Conservation (phyloP, 805 yeast species). For the Nakazawaea ernobii region DNA sequence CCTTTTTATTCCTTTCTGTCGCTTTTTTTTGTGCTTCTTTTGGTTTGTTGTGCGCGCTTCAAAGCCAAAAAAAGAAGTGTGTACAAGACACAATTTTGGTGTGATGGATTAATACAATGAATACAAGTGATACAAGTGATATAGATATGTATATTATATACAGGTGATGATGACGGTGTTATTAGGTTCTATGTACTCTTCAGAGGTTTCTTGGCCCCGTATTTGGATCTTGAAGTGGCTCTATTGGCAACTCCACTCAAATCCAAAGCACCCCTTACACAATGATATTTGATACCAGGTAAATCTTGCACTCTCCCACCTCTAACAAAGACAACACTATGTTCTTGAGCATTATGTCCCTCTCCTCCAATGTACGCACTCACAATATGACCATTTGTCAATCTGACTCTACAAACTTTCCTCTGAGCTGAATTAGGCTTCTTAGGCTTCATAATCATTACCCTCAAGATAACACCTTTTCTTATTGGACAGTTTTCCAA, state of each 20-base stretch:
- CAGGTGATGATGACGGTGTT: background rate
- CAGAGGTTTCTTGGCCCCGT: slow-evolving; percentile 85
- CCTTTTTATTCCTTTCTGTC: background rate
- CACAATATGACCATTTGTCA: slow-evolving; percentile 82
- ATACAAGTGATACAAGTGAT: no score
- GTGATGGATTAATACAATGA: background rate
- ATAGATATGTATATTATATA: background rate
- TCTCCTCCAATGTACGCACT: slow-evolving; percentile 97
- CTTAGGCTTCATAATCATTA: slow-evolving; percentile 94
- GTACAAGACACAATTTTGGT: no score
- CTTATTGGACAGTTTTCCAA: slow-evolving; percentile 77
- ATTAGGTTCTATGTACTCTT: slow-evolving; percentile 22
- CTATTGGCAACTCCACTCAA: slow-evolving; percentile 93
- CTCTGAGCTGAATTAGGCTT: slow-evolving; percentile 98
- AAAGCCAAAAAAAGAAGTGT: no score
- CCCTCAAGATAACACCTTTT: slow-evolving; percentile 90
- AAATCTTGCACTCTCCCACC: slow-evolving; percentile 99
- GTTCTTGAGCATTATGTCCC: slow-evolving; percentile 98
- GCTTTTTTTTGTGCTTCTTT: background rate
- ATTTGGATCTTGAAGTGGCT: slow-evolving; percentile 82
- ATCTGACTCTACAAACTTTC: slow-evolving; percentile 91
- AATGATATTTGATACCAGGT: slow-evolving; percentile 95
- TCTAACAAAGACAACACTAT: slow-evolving; percentile 89
- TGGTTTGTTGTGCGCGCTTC: no score
- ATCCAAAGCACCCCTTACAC: slow-evolving; percentile 90